phyloP scores from a whole-genome alignment of 345 rosid species.

The Bruguiera parviflora region DNA sequence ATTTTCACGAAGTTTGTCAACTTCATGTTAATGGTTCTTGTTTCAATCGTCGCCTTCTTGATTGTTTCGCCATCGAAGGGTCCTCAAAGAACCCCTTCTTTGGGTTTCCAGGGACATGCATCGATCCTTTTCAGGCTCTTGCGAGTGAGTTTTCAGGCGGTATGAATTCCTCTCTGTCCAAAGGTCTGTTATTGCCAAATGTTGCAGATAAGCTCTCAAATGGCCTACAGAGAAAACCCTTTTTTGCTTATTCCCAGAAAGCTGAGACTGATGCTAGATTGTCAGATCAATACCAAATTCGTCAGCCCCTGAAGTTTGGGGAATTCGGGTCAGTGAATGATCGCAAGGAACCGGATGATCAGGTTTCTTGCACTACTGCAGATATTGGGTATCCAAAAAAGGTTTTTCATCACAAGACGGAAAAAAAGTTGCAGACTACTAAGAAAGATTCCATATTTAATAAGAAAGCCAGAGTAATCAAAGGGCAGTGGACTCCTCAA shows the following conservation, averaged over 20 bases:
- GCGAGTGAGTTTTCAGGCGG: background rate
- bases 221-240: conserved; percentile 5
- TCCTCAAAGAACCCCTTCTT: conserved; percentile 19
- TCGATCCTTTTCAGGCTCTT: conserved; percentile 5
- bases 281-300: conserved; percentile 1
- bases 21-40: conserved; percentile 4
- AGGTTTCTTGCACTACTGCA: conserved; percentile 21
- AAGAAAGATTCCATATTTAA: conserved; percentile 19
- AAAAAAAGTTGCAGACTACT: conserved; percentile 16
- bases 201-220: conserved; percentile 16
- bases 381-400: conserved; percentile 8
- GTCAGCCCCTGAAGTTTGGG: background rate
- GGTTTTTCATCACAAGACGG: conserved; percentile 18
- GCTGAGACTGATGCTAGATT: background rate
- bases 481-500: conserved; percentile 65
- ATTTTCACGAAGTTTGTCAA: conserved; percentile 1
- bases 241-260: conserved; percentile 8
- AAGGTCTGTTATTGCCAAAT: conserved; percentile 6
- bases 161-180: background rate
- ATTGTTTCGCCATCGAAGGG: conserved; percentile 16
- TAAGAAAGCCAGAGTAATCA: conserved; percentile 37
- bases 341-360: conserved; percentile 9
- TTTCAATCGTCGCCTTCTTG: conserved; percentile 10
- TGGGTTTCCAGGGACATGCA: conserved; percentile 16
- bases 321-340: conserved; percentile 1